Evolutionary conservation across 169 alveolate genomes (phyloP).

Genomic region (Eimeria necatrix): DNA sequence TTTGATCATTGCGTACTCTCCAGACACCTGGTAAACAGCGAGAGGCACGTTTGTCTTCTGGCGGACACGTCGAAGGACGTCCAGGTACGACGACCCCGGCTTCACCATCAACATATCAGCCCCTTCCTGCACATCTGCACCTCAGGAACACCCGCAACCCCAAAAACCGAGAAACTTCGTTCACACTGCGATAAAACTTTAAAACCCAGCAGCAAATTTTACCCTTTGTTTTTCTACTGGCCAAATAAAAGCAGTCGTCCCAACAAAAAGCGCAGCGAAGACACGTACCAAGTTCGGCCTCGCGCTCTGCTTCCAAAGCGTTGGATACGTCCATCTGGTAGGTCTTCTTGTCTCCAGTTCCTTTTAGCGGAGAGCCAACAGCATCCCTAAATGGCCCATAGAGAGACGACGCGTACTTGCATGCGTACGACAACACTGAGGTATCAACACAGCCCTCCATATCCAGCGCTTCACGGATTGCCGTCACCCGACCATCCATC

Average conservation of each 20-base stretch:
- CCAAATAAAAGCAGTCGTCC: neutral
- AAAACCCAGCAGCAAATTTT: neutral
- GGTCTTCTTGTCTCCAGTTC: constrained; percentile 87
- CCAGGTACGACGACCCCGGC: constrained; percentile 90
- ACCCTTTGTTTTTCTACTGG: neutral
- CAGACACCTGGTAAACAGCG: constrained; percentile 90
- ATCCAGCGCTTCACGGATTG: constrained; percentile 88
- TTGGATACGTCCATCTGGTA: constrained; percentile 88
- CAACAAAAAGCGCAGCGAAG: neutral
- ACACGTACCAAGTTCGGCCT: constrained; percentile 76
- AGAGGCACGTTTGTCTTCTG: constrained; percentile 84
- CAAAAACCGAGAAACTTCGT: no score
- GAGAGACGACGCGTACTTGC: constrained; percentile 90
- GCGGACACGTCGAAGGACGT: constrained; percentile 85
- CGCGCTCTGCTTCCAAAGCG: constrained; percentile 77
- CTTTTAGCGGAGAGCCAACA: constrained; percentile 87
- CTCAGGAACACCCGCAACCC: neutral
- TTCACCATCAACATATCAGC: constrained; percentile 91
- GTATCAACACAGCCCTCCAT: constrained; percentile 83
- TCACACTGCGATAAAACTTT: neutral
- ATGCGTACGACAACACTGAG: constrained; percentile 89
- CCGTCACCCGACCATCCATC: constrained; percentile 93
- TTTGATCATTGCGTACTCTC: constrained; percentile 91
- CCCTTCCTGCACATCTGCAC: constrained; percentile 89
- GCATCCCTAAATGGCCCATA: constrained; percentile 94